These are phyloP conservation scores for Nasturtium officinale DNA, from an alignment of 345 rosid species.

Conservation along the genomic window DNA sequence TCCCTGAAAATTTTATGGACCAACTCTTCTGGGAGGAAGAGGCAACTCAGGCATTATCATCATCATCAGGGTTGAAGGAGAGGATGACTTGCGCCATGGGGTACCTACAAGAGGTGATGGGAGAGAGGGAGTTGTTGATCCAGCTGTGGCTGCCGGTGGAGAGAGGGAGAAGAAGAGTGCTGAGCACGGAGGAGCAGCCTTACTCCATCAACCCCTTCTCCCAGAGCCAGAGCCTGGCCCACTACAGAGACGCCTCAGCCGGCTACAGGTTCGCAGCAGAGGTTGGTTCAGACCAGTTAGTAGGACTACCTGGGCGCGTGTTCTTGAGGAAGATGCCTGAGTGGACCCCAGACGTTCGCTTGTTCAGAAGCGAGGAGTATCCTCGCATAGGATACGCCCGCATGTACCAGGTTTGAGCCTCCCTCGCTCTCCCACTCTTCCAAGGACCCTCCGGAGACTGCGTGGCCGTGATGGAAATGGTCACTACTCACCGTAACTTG, in stretches of 20 bases:
- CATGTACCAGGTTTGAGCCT: slow-evolving; percentile 61
- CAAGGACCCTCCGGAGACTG: slow-evolving; percentile 63
- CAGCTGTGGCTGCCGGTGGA: slow-evolving; percentile 83
- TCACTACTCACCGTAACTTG: slow-evolving; percentile 60
- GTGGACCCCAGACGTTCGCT: slow-evolving; percentile 92
- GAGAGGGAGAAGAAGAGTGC: slow-evolving; percentile 56
- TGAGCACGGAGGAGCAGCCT: slow-evolving; percentile 77
- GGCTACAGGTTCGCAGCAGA: slow-evolving; percentile 67
- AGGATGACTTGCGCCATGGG: slow-evolving; percentile 58
- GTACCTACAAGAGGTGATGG: slow-evolving; percentile 57
- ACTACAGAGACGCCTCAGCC: slow-evolving; percentile 62
- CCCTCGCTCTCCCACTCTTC: slow-evolving; percentile 81
- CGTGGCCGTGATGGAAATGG: slow-evolving; percentile 82
- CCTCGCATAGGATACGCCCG: slow-evolving; percentile 67
- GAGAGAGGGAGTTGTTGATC: slow-evolving; percentile 62
- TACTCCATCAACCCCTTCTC: slow-evolving; percentile 51
- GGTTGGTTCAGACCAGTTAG: slow-evolving; percentile 58
- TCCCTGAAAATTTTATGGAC: slow-evolving; percentile 36
- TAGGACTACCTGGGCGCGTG: slow-evolving; percentile 86
- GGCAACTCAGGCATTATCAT: not conserved
- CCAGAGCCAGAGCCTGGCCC: slow-evolving; percentile 56
- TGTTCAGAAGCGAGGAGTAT: slow-evolving; percentile 66
- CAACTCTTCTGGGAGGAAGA: slow-evolving; percentile 30
- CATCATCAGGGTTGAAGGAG: slow-evolving; percentile 48
- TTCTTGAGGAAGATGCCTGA: slow-evolving; percentile 72